Evolutionary conservation across 73 alveolate species (phyloP).

Genomic region (Tetrahymena thermophila): DNA sequence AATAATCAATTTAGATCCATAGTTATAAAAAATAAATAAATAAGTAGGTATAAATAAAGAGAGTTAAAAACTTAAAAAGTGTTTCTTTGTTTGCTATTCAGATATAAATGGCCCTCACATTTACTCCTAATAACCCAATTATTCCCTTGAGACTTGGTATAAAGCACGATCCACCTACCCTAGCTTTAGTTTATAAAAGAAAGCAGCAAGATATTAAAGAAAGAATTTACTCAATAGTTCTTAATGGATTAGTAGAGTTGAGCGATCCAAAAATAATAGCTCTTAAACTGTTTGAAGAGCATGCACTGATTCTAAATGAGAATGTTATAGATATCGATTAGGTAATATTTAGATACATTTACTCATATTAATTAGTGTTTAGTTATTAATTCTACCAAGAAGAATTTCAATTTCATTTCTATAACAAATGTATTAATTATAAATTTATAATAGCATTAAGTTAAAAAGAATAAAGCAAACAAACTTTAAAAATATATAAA

Average conservation of each 20-base stretch:
- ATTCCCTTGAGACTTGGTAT: background rate
- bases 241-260: background rate
- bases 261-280: background rate
- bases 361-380: no score
- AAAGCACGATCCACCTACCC: background rate
- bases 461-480: no score
- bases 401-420: no score
- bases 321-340: background rate
- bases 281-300: background rate
- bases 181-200: background rate
- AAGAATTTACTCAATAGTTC: background rate
- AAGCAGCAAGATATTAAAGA: background rate
- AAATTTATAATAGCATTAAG: no score
- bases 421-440: no score
- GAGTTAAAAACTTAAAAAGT: background rate
- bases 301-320: background rate
- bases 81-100: background rate
- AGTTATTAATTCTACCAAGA: no score
- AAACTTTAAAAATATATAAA: no score
- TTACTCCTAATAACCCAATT: background rate
- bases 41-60: background rate
- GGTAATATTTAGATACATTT: background rate
- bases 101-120: background rate
- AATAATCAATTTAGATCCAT: background rate
- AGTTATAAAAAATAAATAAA: no score